Evolutionary conservation across 805 yeast species (phyloP).

Genomic region (Kuraishia piskuri): DNA sequence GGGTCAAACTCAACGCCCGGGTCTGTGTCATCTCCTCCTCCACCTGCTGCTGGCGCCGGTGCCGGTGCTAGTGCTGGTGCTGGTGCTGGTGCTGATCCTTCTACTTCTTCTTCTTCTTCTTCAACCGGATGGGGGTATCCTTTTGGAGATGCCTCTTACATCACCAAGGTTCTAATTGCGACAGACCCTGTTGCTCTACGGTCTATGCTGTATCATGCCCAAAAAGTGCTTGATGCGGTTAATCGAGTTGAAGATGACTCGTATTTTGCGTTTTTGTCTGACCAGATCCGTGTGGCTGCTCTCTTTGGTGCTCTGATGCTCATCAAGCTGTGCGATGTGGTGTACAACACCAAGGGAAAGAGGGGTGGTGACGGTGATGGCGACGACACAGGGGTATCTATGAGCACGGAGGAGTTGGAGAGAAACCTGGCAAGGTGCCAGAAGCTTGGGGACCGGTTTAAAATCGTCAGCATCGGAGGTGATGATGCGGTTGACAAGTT

Average conservation of each 20-base stretch:
- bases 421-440: constrained; percentile 7
- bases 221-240: constrained; percentile 30
- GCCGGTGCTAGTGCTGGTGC: no score
- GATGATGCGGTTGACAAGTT: constrained; percentile 9
- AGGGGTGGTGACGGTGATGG: constrained; percentile 4
- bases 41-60: no score
- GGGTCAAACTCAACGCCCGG: no score
- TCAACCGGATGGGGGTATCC: not conserved
- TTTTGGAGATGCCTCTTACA: not conserved
- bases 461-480: constrained; percentile 8
- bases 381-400: not conserved
- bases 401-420: constrained; percentile 5
- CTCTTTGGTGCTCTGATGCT: constrained; percentile 32
- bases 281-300: constrained; percentile 53
- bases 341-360: constrained; percentile 5
- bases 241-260: constrained; percentile 32
- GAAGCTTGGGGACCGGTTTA: constrained; percentile 7
- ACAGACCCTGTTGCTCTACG: constrained; percentile 16
- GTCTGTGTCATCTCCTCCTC: no score
- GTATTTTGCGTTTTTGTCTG: constrained; percentile 63
- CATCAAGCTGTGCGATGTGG: constrained; percentile 17
- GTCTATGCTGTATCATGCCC: constrained; percentile 32
- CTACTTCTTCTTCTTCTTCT: not conserved
- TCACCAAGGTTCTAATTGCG: constrained; percentile 1
- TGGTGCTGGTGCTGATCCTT: no score